Evolutionary conservation across 1,284 basidiomycete species (phyloP).

Genomic region (Boletellus sp.): DNA sequence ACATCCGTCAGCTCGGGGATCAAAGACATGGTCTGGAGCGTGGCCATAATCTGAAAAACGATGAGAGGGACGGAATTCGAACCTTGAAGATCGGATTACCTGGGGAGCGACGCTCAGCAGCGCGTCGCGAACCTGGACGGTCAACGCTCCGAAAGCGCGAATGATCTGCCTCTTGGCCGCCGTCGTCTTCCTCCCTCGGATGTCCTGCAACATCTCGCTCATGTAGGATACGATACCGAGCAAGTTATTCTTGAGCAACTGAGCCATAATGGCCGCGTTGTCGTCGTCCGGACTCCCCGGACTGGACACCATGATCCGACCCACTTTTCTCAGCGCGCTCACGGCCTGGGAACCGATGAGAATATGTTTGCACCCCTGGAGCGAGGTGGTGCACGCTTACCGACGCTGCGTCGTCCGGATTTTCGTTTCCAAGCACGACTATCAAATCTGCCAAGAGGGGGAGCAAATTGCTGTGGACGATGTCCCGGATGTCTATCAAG

Average conservation of each 20-base stretch:
- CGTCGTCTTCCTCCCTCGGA: constrained; percentile 68
- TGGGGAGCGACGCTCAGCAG: constrained; percentile 81
- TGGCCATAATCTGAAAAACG: constrained; percentile 84
- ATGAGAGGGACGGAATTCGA: constrained; percentile 12
- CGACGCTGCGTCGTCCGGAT: constrained; percentile 39
- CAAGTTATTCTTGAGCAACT: constrained; percentile 71
- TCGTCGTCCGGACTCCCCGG: constrained; percentile 22
- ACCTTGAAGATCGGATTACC: constrained; percentile 41
- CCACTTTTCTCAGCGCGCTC: constrained; percentile 60
- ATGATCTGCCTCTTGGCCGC: constrained; percentile 71
- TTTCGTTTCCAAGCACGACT: constrained; percentile 68
- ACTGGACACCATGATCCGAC: constrained; percentile 34
- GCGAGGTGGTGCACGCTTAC: constrained; percentile 34
- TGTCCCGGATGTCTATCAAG: constrained; percentile 46
- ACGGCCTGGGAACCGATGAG: constrained; percentile 44
- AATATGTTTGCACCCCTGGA: constrained; percentile 1
- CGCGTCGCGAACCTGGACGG: constrained; percentile 66
- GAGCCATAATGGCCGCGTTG: constrained; percentile 43
- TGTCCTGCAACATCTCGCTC: constrained; percentile 81
- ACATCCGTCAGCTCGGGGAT: constrained; percentile 73
- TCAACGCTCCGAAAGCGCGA: constrained; percentile 75
- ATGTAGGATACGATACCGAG: constrained; percentile 79
- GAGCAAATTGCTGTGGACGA: constrained; percentile 65
- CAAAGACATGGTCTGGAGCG: constrained; percentile 85
- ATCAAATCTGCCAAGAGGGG: constrained; percentile 74